Base-by-base conservation (phyloP, 2,329 filamentous ascomycete genomes). In the Nemania abortiva region DNA sequence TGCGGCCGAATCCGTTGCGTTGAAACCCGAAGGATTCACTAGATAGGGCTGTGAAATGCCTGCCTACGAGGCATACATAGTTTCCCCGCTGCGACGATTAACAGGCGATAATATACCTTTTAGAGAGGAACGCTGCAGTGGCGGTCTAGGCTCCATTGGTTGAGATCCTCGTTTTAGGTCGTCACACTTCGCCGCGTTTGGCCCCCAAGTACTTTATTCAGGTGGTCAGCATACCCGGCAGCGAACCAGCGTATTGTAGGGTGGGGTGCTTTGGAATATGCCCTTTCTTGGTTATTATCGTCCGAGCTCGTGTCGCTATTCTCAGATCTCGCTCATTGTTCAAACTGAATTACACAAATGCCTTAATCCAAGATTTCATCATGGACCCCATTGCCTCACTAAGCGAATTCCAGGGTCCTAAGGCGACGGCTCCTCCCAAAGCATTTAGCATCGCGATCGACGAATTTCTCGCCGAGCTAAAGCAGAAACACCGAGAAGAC, bases 401-500 rank as follows among this genome's bases (percentile, higher is more conserved):
- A 15, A 39, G 22, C 53, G 9, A 24, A 4, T 15, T 31, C 18
- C 54, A 37, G 22, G 52, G 53, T 20, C 13, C 53, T 31, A 42
- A 20, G 13, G 22, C 31, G 9, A 39, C 42, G 20, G 42, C 42
- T 15, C 18, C 62, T 42, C 31, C 47, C 11, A 27, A 11, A 6
- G 49, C 58, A 22, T 63, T 69, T 24, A 45, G 58, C 22, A 53
- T 15, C 9, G 67, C 67, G 27, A 63, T 69, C 6, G 57, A 63
- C 15, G 53, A 66, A 31, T 69, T 69, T 54, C 58, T 66, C 37
- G 11, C 42, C 6, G 58, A 66, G 18, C 39, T 69, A 3, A 65
- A 58, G 27, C 4, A 69, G 53, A 69, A 69, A 39, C 39, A 66
- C n/a, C 22, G 49, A 53, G 45, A 69, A 20, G 63, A 66, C 31